Evolutionary conservation across 371 early-diverging fungal species (phyloP).

Genomic region (Rhizopus delemar): DNA sequence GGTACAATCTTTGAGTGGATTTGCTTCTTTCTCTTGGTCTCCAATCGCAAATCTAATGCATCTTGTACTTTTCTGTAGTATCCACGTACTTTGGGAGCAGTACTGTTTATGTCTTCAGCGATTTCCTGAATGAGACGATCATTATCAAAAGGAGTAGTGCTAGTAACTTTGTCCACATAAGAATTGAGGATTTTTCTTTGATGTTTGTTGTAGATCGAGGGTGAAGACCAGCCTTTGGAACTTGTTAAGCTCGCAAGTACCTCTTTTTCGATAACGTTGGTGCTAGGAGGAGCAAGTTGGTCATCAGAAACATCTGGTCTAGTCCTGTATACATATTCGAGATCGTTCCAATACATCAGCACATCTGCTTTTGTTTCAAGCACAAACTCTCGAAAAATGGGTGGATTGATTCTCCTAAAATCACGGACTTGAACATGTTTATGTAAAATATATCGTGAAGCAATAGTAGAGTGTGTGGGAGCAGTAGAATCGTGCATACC

Average conservation of each 20-base stretch:
- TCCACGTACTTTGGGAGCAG: not conserved
- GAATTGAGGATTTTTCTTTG: conserved; percentile 18
- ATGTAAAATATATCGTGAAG: no score
- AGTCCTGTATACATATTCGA: no score
- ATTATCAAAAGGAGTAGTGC: conserved; percentile 8
- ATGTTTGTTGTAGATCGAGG: not conserved
- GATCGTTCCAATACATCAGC: no score
- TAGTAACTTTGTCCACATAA: conserved; percentile 10
- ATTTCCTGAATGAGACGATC: not conserved
- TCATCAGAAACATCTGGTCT: no score
- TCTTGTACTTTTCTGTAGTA: conserved; percentile 1
- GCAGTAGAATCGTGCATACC: no score
- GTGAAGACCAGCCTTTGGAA: conserved; percentile 2
- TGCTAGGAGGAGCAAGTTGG: no score
- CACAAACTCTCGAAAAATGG: no score
- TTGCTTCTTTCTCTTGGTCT: not conserved
- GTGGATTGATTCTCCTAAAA: no score
- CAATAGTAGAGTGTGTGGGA: no score
- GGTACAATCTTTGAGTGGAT: not conserved
- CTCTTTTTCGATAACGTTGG: no score
- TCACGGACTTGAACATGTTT: no score
- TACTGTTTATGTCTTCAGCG: not conserved
- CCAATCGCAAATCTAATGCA: not conserved
- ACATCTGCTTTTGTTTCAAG: no score
- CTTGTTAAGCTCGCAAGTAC: not conserved